Percentiles rank a stretch among this genome's conserved stretches.
phyloP scores from a whole-genome alignment of 352 stramenopile genomes.

The Phytophthora podocarpi region DNA sequence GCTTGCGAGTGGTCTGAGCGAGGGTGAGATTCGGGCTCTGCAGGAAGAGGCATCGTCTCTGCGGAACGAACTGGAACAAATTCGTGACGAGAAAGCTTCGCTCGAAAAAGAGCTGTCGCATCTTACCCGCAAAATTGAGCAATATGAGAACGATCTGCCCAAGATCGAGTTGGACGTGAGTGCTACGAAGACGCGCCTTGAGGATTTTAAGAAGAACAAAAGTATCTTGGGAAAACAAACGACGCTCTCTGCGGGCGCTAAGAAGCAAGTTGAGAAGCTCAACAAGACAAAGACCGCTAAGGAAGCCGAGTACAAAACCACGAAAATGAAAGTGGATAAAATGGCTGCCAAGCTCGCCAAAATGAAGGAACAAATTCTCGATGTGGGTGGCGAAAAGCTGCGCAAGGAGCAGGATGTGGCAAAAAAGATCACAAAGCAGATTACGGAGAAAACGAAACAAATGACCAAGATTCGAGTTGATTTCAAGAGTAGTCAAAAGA shows the following conservation, averaged over 20 bases:
- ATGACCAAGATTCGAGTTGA: constrained; percentile 88
- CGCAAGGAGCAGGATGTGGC: constrained; percentile 94
- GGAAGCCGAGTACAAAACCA: constrained; percentile 84
- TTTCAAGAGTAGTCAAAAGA: constrained; percentile 86
- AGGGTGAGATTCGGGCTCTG: constrained; percentile 67
- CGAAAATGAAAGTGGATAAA: constrained; percentile 65
- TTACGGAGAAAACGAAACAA: constrained; percentile 90
- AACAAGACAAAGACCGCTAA: constrained; percentile 86
- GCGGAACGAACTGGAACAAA: constrained; percentile 54
- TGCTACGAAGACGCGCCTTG: constrained; percentile 63
- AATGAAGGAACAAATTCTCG: constrained; percentile 95
- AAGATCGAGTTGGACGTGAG: constrained; percentile 90
- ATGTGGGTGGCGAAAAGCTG: constrained; percentile 93
- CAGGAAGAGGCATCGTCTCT: constrained; percentile 60
- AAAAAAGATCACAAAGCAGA: constrained; percentile 81
- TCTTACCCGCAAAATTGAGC: constrained; percentile 88
- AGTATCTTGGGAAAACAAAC: constrained; percentile 85
- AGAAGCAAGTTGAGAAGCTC: constrained; percentile 87
- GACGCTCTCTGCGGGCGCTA: constrained; percentile 86
- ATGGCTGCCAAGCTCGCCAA: constrained; percentile 86
- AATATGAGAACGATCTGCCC: constrained; percentile 89
- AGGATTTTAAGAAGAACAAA: constrained; percentile 67
- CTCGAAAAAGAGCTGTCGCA: constrained; percentile 88
- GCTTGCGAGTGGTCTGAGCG: constrained; percentile 54
- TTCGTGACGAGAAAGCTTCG: constrained; percentile 66